Evolutionary conservation across 805 yeast species (phyloP).

Genomic region (Metschnikowia borealis): DNA sequence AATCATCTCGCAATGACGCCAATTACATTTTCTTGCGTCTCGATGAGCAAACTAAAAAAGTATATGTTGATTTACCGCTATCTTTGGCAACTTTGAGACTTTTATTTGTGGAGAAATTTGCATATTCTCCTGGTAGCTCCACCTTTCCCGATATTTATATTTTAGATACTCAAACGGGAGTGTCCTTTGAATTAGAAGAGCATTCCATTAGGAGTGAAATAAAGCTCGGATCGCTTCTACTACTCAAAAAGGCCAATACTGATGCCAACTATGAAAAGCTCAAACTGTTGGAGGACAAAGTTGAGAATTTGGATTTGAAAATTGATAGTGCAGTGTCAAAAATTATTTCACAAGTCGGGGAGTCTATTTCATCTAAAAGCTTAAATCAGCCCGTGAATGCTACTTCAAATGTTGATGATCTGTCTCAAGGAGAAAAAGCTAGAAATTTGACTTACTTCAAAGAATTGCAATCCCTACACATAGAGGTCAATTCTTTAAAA

Average conservation of each 20-base stretch:
- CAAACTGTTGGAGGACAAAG: conserved; percentile 7
- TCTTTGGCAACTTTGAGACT: conserved; percentile 56
- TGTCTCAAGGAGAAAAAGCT: conserved; percentile 11
- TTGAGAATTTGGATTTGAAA: conserved; percentile 7
- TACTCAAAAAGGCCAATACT: not conserved
- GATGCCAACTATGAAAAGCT: conserved; percentile 2
- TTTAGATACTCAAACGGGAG: conserved; percentile 52
- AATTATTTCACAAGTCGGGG: conserved; percentile 12
- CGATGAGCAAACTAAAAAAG: conserved; percentile 54
- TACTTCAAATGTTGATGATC: not conserved
- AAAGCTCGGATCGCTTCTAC: conserved; percentile 43
- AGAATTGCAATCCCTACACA: conserved; percentile 39
- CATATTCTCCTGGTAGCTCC: conserved; percentile 69
- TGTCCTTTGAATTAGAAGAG: conserved; percentile 81
- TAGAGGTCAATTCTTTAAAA: conserved; percentile 55
- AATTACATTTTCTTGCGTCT: conserved; percentile 46
- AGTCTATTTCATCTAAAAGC: conserved; percentile 1
- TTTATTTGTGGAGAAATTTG: conserved; percentile 81
- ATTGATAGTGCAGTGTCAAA: conserved; percentile 8
- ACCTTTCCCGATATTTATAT: conserved; percentile 77
- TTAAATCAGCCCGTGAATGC: not conserved
- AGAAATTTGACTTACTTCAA: not conserved
- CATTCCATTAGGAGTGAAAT: conserved; percentile 51
- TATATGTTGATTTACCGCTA: conserved; percentile 41
- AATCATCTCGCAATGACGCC: not conserved